Percentiles rank a stretch among this genome's conserved stretches.
phyloP scores from a whole-genome alignment of 331 rosid species.

The Prunus yedoensis region DNA sequence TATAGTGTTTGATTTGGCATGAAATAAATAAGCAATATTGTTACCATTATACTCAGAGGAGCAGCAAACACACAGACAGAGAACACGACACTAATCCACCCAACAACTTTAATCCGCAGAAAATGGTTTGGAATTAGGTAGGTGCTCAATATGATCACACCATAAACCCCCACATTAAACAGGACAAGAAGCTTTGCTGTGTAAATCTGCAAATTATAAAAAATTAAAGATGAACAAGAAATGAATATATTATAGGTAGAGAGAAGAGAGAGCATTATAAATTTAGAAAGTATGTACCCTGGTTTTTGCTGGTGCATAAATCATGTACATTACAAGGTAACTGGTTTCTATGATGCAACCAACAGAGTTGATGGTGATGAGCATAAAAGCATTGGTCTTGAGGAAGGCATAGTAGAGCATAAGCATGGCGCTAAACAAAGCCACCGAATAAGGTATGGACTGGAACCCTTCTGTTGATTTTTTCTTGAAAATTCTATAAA shows the following conservation, averaged over 20 bases:
- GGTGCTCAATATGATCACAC: slow-evolving; percentile 17
- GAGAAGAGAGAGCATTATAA: background rate
- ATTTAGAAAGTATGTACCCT: slow-evolving; percentile 20
- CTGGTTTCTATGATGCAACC: slow-evolving; percentile 31
- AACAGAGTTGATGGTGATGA: slow-evolving; percentile 32
- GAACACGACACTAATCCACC: slow-evolving; percentile 35
- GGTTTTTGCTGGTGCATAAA: slow-evolving; percentile 25
- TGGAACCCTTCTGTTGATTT: slow-evolving; percentile 40
- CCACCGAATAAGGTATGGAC: slow-evolving; percentile 39
- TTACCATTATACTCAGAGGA: slow-evolving; percentile 48
- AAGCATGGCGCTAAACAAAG: slow-evolving; percentile 38
- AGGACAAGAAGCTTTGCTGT: slow-evolving; percentile 26
- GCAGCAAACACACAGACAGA: slow-evolving; percentile 44
- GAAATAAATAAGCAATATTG: too few species aligned
- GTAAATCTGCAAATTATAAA: slow-evolving; percentile 22
- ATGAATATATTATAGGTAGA: background rate
- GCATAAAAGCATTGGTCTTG: slow-evolving; percentile 18
- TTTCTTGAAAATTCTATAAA: slow-evolving; percentile 26
- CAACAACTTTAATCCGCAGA: slow-evolving; percentile 19
- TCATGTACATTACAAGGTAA: slow-evolving; percentile 32
- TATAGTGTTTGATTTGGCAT: too few species aligned
- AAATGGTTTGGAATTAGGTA: background rate
- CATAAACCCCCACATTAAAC: slow-evolving; percentile 26
- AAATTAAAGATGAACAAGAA: background rate
- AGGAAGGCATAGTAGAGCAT: slow-evolving; percentile 39